These are phyloP conservation scores for Alternaria tenuissima DNA, from an alignment of 2,329 filamentous ascomycete genomes.

Conservation along the genomic window DNA sequence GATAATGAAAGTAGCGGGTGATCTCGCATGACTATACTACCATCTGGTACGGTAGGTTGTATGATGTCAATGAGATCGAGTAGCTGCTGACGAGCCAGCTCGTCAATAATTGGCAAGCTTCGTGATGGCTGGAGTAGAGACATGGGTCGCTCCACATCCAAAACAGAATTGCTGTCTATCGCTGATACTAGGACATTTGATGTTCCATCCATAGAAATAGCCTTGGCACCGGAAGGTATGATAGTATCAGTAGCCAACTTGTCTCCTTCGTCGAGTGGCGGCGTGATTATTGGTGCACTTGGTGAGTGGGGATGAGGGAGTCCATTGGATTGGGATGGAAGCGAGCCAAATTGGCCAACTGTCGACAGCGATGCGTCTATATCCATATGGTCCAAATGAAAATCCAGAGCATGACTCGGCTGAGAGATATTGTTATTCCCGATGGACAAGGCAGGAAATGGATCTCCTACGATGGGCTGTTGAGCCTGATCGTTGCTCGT, in stretches of 20 bases:
- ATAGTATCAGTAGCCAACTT: background rate
- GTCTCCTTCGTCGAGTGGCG: slow-evolving; percentile 26
- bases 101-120: slow-evolving; percentile 51
- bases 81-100: slow-evolving; percentile 53
- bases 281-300: slow-evolving; percentile 25
- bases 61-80: slow-evolving; percentile 62
- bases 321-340: slow-evolving; percentile 32
- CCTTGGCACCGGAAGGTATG: background rate
- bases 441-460: slow-evolving; percentile 35
- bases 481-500: slow-evolving; percentile 27
- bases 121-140: slow-evolving; percentile 44
- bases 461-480: slow-evolving; percentile 28
- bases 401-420: slow-evolving; percentile 31
- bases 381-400: slow-evolving; percentile 37
- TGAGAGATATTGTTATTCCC: slow-evolving; percentile 25
- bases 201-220: background rate
- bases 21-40: slow-evolving; percentile 56
- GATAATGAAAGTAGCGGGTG: slow-evolving; percentile 61
- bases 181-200: background rate
- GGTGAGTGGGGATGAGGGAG: slow-evolving; percentile 32
- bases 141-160: slow-evolving; percentile 46
- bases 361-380: slow-evolving; percentile 33
- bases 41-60: slow-evolving; percentile 59
- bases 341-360: slow-evolving; percentile 31
- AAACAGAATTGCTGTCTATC: background rate